These are phyloP conservation scores for Candida maris DNA, from an alignment of 805 yeast genomes.

Conservation along the genomic window DNA sequence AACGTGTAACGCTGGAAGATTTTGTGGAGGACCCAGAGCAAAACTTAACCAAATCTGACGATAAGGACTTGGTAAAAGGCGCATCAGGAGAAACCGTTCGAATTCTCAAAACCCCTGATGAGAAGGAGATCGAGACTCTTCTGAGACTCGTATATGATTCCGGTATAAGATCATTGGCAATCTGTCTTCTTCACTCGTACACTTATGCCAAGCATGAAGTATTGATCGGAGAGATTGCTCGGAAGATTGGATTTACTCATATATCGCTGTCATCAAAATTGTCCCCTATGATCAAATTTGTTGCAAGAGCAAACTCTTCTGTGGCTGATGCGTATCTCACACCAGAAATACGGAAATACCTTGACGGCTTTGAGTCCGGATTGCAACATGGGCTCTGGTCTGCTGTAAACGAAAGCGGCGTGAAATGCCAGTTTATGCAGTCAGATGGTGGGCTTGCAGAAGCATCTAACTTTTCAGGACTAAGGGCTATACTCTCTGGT, in stretches of 20 bases:
- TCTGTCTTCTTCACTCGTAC: conserved; percentile 70
- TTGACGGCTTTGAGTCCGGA: conserved; percentile 59
- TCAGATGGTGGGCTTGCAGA: conserved; percentile 94
- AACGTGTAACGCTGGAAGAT: conserved; percentile 81
- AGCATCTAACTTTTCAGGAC: conserved; percentile 78
- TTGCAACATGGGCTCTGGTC: conserved; percentile 48
- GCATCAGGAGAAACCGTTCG: conserved; percentile 66
- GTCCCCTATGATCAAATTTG: conserved; percentile 75
- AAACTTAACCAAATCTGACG: conserved; percentile 24
- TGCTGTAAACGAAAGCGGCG: conserved; percentile 37
- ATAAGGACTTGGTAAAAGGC: conserved; percentile 46
- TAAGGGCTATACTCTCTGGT: conserved; percentile 85
- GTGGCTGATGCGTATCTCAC: conserved; percentile 81
- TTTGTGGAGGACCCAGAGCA: conserved; percentile 68
- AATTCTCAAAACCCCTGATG: conserved; percentile 50
- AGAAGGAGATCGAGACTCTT: conserved; percentile 36
- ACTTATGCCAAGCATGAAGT: conserved; percentile 69
- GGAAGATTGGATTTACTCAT: conserved; percentile 61
- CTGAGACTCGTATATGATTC: conserved; percentile 44
- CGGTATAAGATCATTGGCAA: conserved; percentile 68
- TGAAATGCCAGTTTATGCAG: conserved; percentile 82
- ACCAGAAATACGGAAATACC: conserved; percentile 68
- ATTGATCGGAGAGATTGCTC: conserved; percentile 56
- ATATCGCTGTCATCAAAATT: conserved; percentile 65
- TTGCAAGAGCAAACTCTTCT: conserved; percentile 73